Conservation (phyloP, 2,329 filamentous ascomycete species). For the Aspergillaceae sp. region DNA sequence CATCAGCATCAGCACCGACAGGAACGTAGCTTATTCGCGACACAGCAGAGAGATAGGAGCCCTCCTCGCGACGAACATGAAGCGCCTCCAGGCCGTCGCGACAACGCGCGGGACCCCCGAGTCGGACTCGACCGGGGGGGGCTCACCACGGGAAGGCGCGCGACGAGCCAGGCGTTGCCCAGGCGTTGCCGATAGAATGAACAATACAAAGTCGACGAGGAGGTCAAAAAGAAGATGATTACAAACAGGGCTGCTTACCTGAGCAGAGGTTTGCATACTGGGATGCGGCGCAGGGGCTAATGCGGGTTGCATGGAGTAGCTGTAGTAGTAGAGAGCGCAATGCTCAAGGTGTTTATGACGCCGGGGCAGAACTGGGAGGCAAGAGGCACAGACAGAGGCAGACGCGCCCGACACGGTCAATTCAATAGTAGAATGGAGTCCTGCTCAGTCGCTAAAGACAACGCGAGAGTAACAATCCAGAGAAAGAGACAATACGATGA, state of each 20-base stretch:
- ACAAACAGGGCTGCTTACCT: constrained; percentile 45
- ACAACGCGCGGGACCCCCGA: not conserved
- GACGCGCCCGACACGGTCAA: no score
- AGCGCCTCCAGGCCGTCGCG: not conserved
- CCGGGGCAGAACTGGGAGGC: no score
- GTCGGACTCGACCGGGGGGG: not conserved
- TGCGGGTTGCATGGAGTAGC: constrained; percentile 36
- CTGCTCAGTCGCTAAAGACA: not conserved
- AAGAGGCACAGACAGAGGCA: no score
- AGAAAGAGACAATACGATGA: constrained; percentile 23
- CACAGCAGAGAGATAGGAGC: not conserved
- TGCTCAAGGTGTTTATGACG: no score
- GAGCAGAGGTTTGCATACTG: constrained; percentile 42
- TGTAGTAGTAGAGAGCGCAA: constrained; percentile 1
- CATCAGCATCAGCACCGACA: constrained; percentile 2
- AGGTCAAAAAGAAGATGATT: constrained; percentile 16
- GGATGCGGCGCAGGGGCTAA: constrained; percentile 43
- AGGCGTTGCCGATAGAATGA: no score
- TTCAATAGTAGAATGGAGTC: no score
- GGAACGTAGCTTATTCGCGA: not conserved
- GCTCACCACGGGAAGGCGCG: no score
- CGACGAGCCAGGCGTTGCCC: no score
- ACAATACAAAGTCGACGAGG: no score
- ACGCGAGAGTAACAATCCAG: constrained; percentile 10
- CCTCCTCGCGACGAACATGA: constrained; percentile 7